Percentiles rank a stretch among this genome's conserved stretches.
Evolutionary conservation across 805 yeast species (phyloP).

Genomic region (Candida jianshihensis): DNA sequence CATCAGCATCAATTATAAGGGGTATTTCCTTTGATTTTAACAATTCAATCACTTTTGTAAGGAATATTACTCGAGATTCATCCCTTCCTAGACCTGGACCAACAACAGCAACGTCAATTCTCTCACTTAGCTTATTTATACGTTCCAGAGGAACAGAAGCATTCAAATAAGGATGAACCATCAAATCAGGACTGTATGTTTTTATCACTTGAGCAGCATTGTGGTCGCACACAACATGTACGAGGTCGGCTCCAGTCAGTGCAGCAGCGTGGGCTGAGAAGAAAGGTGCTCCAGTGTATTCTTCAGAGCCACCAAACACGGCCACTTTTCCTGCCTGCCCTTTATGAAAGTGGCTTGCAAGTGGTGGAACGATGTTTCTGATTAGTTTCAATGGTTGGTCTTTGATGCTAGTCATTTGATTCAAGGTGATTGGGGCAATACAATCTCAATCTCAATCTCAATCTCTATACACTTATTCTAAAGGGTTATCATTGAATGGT

Average conservation of each 20-base stretch:
- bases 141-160: conserved; percentile 17
- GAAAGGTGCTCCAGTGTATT: conserved; percentile 95
- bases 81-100: conserved; percentile 97
- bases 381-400: too few species aligned
- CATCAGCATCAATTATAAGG: conserved; percentile 86
- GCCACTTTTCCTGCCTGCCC: conserved; percentile 89
- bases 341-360: conserved; percentile 65
- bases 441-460: too few species aligned
- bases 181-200: conserved; percentile 82
- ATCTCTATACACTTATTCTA: too few species aligned
- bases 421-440: too few species aligned
- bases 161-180: conserved; percentile 87
- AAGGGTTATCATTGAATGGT: too few species aligned
- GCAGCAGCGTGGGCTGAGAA: conserved; percentile 85
- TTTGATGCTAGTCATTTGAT: too few species aligned
- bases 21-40: conserved; percentile 55
- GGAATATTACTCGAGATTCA: conserved; percentile 50
- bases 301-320: conserved; percentile 91
- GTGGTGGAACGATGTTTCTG: conserved; percentile 64
- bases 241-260: conserved; percentile 77
- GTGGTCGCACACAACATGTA: conserved; percentile 82
- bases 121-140: conserved; percentile 34
- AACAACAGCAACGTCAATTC: conserved; percentile 76
- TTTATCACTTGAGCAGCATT: conserved; percentile 78
- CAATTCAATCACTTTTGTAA: conserved; percentile 47